phyloP scores from a whole-genome alignment of 108 stramenopile species.

The Aurantiochytrium sp. region DNA sequence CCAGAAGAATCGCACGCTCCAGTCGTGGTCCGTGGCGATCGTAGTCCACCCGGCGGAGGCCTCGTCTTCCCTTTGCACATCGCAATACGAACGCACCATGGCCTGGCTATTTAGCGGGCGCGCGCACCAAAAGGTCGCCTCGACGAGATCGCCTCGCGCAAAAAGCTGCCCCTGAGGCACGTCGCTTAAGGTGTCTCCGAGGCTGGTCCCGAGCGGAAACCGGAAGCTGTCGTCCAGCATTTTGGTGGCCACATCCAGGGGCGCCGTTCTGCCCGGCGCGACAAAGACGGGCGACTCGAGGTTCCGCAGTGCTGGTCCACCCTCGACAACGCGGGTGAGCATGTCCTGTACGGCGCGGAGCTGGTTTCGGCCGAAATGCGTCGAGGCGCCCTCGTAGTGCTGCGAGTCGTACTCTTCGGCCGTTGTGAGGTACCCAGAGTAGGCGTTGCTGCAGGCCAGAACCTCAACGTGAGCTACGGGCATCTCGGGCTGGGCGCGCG shows the following conservation, averaged over 20 bases:
- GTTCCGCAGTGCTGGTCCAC: neutral
- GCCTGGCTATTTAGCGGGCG: neutral
- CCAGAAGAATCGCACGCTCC: neutral
- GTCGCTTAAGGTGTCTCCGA: neutral
- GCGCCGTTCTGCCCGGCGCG: neutral
- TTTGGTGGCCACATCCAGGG: neutral
- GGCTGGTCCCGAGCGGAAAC: neutral
- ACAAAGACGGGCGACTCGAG: neutral
- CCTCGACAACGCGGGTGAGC: neutral
- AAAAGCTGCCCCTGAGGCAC: neutral
- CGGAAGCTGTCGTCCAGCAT: neutral
- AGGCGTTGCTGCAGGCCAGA: neutral
- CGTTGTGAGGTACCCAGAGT: neutral
- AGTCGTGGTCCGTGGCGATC: neutral
- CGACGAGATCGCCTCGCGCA: neutral
- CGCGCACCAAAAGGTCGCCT: neutral
- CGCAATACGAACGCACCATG: neutral
- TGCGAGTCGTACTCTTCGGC: neutral
- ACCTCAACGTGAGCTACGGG: neutral
- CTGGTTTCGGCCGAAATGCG: constrained; percentile 5
- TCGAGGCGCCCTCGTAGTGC: constrained; percentile 22
- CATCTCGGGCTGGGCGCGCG: neutral
- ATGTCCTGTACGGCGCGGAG: constrained; percentile 20
- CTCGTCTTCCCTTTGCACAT: neutral
- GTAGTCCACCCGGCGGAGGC: neutral